Conservation (phyloP, 1,139 yeast genomes). For the Arxiozyma heterogenica region DNA sequence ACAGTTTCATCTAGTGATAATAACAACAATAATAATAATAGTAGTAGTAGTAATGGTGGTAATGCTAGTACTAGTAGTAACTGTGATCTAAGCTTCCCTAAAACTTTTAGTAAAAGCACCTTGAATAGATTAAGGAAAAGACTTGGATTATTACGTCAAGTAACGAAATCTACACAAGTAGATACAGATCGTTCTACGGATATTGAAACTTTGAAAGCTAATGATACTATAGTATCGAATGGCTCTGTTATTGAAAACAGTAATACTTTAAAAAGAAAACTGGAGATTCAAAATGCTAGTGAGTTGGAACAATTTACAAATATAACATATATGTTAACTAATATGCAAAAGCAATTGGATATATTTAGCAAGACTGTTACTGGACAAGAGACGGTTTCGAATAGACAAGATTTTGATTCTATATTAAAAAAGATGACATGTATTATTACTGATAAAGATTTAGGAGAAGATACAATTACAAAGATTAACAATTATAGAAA, state of each 20-base stretch:
- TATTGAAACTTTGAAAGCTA: not conserved
- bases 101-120: conserved; percentile 7
- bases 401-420: not conserved
- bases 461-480: not conserved
- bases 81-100: not conserved
- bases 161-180: not conserved
- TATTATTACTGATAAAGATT: not conserved
- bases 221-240: too few relatives aligned
- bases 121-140: conserved; percentile 5
- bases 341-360: not conserved
- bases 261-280: too few relatives aligned
- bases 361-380: not conserved
- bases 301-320: not conserved
- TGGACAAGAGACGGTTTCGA: not conserved
- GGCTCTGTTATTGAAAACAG: too few relatives aligned
- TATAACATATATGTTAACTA: not conserved
- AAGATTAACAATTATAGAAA: conserved; percentile 1
- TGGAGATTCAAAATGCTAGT: too few relatives aligned
- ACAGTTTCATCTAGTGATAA: too few relatives aligned
- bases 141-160: conserved; percentile 3
- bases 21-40: too few relatives aligned
- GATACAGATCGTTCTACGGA: not conserved
- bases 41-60: too few relatives aligned
- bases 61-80: too few relatives aligned
- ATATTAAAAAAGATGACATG: not conserved